phyloP scores from a whole-genome alignment of 2,329 filamentous ascomycete genomes.

The Fusarium haematococcum region DNA sequence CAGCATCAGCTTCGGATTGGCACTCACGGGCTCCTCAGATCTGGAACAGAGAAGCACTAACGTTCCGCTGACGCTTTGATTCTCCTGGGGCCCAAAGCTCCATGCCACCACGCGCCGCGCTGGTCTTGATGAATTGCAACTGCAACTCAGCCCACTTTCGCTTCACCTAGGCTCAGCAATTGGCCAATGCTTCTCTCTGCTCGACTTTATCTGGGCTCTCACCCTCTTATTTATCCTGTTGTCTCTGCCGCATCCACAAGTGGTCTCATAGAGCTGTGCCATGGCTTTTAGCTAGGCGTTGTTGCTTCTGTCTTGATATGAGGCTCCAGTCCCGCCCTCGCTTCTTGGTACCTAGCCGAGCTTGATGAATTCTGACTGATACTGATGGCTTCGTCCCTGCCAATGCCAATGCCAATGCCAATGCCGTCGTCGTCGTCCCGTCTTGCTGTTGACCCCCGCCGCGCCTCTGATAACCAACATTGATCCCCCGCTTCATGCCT shows the following conservation, averaged over 20 bases:
- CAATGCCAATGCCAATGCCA: background rate
- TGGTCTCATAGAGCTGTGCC: slow-evolving; percentile 14
- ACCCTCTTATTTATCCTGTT: slow-evolving; percentile 12
- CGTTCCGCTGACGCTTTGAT: slow-evolving; percentile 35
- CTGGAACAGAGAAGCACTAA: slow-evolving; percentile 26
- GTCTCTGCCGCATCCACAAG: slow-evolving; percentile 15
- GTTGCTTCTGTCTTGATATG: slow-evolving; percentile 4
- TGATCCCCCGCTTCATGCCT: slow-evolving; percentile 13
- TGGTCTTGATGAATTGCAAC: slow-evolving; percentile 31
- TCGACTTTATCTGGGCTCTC: slow-evolving; percentile 28
- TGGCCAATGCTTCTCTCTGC: slow-evolving; percentile 37
- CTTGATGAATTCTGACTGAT: background rate
- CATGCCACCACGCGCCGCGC: slow-evolving; percentile 27
- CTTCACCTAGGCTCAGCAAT: slow-evolving; percentile 30
- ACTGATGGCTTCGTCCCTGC: background rate
- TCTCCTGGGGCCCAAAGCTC: slow-evolving; percentile 30
- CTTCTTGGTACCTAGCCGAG: background rate
- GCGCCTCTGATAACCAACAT: slow-evolving; percentile 15
- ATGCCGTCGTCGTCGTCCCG: background rate
- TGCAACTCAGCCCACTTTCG: slow-evolving; percentile 37
- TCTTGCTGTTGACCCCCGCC: slow-evolving; percentile 5
- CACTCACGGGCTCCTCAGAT: slow-evolving; percentile 21
- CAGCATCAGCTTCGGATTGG: slow-evolving; percentile 14
- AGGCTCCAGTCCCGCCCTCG: background rate
- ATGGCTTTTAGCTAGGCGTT: slow-evolving; percentile 3